Evolutionary conservation across 306 rosid genomes (phyloP), one percentile per base, ranked within the genome.

Genomic region (Hippophae tibetana): DNA sequence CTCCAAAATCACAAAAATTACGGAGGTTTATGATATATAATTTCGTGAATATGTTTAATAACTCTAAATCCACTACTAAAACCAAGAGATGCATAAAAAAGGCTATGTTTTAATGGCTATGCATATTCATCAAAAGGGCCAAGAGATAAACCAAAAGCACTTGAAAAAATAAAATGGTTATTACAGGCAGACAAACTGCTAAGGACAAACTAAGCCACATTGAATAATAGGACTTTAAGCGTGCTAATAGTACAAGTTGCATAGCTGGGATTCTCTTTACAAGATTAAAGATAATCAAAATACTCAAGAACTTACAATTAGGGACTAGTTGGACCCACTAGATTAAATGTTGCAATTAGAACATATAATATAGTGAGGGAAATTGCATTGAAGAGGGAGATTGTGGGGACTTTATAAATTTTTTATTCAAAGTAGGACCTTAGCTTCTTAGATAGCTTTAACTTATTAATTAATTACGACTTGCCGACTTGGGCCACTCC

Each of bases 121-220:
- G 14, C 12, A 12, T 56, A 40, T 42, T 6, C 10, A 63, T 58
- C 66, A 58, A 25, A 56, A 38, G 46, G 53, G 38, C 5, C 38
- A 31, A 31, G 38, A 31, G 38, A 31, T 31, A 31, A 31, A 31
- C 5, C 38, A 31, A 31, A 31, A 2, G 38, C 38, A 31, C 38
- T 31, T 31, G 5, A 4, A 0, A 31, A 31, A 73, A 59, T 71
- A 18, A 18, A 18, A 54, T 63, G 53, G 67, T 59, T 59, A 70
- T 69, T 58, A 66, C 65, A 74, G 74, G 70, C 78, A 31, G 38
- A 86, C 81, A 76, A 80, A 78, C 27, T 26, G 60, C 61, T 68
- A 69, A 78, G 75, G 85, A 81, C 85, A 83, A 31, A 31, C 80
- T 76, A 70, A 76, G 78, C 85, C 85, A 68, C 60, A 78, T 64